Base-by-base conservation (phyloP, 1,284 basidiomycete species). In the Mixia osmundae region DNA sequence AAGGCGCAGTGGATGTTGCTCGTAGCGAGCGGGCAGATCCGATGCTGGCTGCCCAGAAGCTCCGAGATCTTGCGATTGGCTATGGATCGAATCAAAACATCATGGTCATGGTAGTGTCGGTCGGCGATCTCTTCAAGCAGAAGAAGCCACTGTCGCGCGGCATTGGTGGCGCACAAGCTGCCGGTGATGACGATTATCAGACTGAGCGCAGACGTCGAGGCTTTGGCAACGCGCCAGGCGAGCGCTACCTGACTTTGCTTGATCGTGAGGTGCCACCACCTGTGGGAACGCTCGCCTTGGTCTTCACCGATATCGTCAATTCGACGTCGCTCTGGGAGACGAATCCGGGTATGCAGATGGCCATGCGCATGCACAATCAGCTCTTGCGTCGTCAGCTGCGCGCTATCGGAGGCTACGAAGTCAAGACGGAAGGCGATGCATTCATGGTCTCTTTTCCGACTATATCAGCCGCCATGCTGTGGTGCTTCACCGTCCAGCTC, bases 371-470 rank as follows among this genome's bases (percentile, higher is more conserved):
- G 51, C 91, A 97, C 61, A 91, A 95, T 55, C 68, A 64, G 41
- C 63, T 95, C 11, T 65, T 97, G 40, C 72, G 89, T 16, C 68
- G 87, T 8, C 75, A 80, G 47, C 61, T 97, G 29, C 71, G 89
- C 22, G 66, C 78, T 36, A 89, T 87, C 51, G 87, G 85, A 28
- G 91, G 91, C 0, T 99, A 95, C 57, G 87, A 97, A 59, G 89
- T 95, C 50, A 99, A 99, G 60, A 97, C 91, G 15, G 91, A 97
- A 73, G 91, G 91, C 25, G 91, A 97, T 52, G 75, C 89, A 0
- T 97, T 97, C 63, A 91, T 97, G 79, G 87, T 89, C 33, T 87
- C 85, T 12, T 97, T 99, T 66, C 77, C 78, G 7, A 78, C 72
- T 4, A 71, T 85, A 6, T 66, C 80, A 3, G 68, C 79, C 0